Conservation (phyloP, 768 basidiomycete genomes). For the Clathrus columnatus region DNA sequence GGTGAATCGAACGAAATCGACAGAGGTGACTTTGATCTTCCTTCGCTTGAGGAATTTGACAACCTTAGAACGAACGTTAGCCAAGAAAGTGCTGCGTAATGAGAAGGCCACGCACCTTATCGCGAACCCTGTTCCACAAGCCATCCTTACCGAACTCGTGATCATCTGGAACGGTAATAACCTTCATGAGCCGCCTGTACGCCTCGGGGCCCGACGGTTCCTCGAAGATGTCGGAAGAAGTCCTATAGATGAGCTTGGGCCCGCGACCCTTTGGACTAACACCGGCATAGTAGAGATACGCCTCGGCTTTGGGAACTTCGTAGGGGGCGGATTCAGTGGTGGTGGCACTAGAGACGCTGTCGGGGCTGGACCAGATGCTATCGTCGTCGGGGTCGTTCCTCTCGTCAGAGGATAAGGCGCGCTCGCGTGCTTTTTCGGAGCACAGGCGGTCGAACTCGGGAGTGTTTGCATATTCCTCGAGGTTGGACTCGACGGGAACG, state of each 20-base stretch:
- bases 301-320: constrained; percentile 23
- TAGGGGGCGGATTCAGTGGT: constrained; percentile 13
- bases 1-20: constrained; percentile 16
- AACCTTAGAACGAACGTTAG: constrained; percentile 11
- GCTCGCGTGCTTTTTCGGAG: too few relatives aligned
- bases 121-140: constrained; percentile 26
- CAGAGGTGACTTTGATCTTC: constrained; percentile 15
- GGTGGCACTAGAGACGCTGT: constrained; percentile 8
- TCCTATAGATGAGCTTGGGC: constrained; percentile 30
- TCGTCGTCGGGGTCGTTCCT: too few relatives aligned
- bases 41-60: constrained; percentile 11
- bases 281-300: constrained; percentile 25
- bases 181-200: constrained; percentile 22
- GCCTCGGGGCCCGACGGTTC: constrained; percentile 24
- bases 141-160: constrained; percentile 23
- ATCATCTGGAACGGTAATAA: constrained; percentile 22
- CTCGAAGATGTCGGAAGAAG: constrained; percentile 24
- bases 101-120: constrained; percentile 27
- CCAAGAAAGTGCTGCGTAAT: constrained; percentile 19
- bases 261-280: constrained; percentile 21
- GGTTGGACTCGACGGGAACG: too few relatives aligned
- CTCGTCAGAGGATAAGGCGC: too few relatives aligned
- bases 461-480: too few relatives aligned
- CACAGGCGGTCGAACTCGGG: too few relatives aligned
- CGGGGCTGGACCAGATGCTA: neutral